Base-by-base conservation (phyloP, 306 rosid species). In the Casuarina glauca region DNA sequence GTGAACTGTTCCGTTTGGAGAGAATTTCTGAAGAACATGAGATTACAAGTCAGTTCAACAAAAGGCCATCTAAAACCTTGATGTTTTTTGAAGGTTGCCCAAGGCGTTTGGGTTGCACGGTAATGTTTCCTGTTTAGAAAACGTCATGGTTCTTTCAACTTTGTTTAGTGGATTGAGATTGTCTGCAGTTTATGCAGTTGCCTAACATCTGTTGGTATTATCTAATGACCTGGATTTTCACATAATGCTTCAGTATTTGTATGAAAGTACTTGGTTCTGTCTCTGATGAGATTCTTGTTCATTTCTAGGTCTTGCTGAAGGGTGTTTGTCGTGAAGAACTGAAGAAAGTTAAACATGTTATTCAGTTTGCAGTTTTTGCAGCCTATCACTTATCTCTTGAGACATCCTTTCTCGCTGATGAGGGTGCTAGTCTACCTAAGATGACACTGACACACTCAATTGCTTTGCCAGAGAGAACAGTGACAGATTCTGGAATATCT, bases 41-140 rank as follows among this genome's bases (percentile, higher is more conserved):
- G 90, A 79, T 77, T 72, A 51, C 80, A 58, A 91, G 85, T 81
- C 93, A 90, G 84, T 84, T 85, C 13, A 90, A 85, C 88, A 90
- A 66, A 84, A 96, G 89, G 83, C 90, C 93, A 66, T 78, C 88
- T 20, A 96, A 96, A 85, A 93, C 99, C 49, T 82, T 96, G 78
- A 96, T 96, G 99, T 96, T 90, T 82, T 96, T 96, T 63, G 98
- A 93, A 87, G 97, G 99, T 74, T 96, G 99, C 82, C 94, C 99
- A 17, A 87, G 96, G 85, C 97, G 98, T 66, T 89, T 93, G 87
- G 89, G 91, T 62, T 96, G 98, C 96, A 93, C 99, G 88, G 99
- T 96, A 96, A 81, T 76, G 50, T 10, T 74, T 64, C 11, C 11
- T 38, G 11, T 76, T 67, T 17, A 17, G 48, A 39, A n/a, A 36